Base-by-base conservation (phyloP, 495 filamentous ascomycete species). In the Podospora conica region DNA sequence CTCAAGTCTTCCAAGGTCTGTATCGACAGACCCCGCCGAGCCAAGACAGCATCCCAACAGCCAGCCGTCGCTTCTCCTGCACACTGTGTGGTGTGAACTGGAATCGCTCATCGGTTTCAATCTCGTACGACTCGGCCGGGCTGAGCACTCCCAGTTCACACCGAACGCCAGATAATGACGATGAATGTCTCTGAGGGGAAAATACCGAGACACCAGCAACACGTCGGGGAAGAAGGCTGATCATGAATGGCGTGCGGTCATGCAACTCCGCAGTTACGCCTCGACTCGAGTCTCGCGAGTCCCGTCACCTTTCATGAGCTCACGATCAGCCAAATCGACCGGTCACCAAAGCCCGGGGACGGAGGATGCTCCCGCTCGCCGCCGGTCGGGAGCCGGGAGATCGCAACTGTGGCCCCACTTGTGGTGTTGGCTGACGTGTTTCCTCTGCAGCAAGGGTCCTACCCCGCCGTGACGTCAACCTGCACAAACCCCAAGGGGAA, bases 101-200 rank as follows among this genome's bases (percentile, higher is more conserved):
- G 20, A 27, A 29, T 29, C 4, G 18, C 59, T 61, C 59, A 61
- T 61, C 59, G 59, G 59, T 61, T 61, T 61, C 59, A 31, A 20
- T 20, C 21, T 24, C 23, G 63, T 24, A 12, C 63, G 25, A 23
- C 55, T 24, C 28, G 55, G 21, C 31, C n/a, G 40, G 23, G 40
- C 24, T 27, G 9, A 23, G n/a, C 40, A 7, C 33, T 7, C 33
- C 33, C 29, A 33, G 1, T 33, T 33, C 29, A 33, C 10, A 33
- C 29, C 29, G 6, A 48, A 48, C 15, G 18, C 40, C 40, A 18
- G 5, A 48, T 18, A 4, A 48, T 48, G 40, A 48, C 40, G 40
- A 48, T 18, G 5, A 5, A 7, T 48, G 40, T 48, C 40, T 48
- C 40, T 8, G 40, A 48, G 40, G 40, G n/a, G 18, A 48, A 15